Conservation (phyloP, 2,329 filamentous ascomycete genomes). For the Monosporascus sp. region DNA sequence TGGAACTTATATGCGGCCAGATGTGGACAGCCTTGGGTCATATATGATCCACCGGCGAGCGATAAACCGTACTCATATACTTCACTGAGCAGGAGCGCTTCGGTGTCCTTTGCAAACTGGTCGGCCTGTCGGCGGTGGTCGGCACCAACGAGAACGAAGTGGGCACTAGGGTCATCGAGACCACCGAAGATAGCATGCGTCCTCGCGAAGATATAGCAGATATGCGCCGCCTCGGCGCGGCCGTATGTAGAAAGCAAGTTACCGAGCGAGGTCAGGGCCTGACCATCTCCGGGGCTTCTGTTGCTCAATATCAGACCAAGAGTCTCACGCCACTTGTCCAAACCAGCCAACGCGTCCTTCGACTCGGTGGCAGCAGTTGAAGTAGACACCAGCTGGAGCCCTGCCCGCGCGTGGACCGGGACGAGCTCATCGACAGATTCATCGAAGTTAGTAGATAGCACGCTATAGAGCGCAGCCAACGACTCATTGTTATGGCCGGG, state of each 20-base stretch:
- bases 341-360: constrained; percentile 72
- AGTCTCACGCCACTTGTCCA: constrained; percentile 94
- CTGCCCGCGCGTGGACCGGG: constrained; percentile 84
- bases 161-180: constrained; percentile 71
- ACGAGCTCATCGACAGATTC: constrained; percentile 96
- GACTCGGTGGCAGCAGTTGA: constrained; percentile 54
- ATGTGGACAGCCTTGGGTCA: constrained; percentile 65
- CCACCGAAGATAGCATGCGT: constrained; percentile 70
- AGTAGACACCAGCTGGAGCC: constrained; percentile 86
- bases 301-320: constrained; percentile 83
- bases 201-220: constrained; percentile 87
- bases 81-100: constrained; percentile 90
- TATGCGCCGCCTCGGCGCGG: constrained; percentile 84
- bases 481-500: constrained; percentile 77
- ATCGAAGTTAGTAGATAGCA: constrained; percentile 89
- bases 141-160: constrained; percentile 79
- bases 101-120: constrained; percentile 73
- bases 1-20: constrained; percentile 87
- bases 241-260: constrained; percentile 80
- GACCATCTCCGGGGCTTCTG: constrained; percentile 72
- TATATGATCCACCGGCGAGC: constrained; percentile 55
- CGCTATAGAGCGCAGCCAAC: constrained; percentile 85
- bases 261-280: constrained; percentile 74
- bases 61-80: constrained; percentile 88
- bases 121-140: constrained; percentile 70